Conservation (phyloP, 768 basidiomycete genomes). For the Cystobasidium ongulense region DNA sequence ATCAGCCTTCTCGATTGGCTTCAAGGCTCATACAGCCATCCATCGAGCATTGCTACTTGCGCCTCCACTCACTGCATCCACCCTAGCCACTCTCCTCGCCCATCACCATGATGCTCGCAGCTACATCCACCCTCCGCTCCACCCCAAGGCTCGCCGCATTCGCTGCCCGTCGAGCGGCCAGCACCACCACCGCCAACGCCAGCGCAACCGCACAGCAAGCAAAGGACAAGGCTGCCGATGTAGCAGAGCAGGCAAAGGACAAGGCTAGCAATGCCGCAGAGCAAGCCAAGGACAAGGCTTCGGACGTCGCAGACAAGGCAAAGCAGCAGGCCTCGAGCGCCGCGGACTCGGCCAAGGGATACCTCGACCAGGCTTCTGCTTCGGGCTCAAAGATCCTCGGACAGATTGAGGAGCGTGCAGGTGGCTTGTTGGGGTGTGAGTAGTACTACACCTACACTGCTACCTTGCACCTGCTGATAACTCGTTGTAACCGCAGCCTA, state of each 20-base stretch:
- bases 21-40: too few species aligned
- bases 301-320: constrained; percentile 41
- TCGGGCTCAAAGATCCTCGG: constrained; percentile 31
- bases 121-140: neutral
- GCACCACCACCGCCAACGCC: neutral
- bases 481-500: constrained; percentile 53
- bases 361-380: constrained; percentile 33
- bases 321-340: constrained; percentile 49
- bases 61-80: neutral
- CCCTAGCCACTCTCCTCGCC: neutral
- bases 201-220: neutral
- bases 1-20: too few species aligned
- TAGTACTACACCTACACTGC: neutral
- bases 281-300: constrained; percentile 52
- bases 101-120: neutral
- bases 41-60: neutral
- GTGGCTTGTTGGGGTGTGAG: constrained; percentile 19
- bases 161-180: neutral
- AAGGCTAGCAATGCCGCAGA: constrained; percentile 63
- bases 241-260: constrained; percentile 54
- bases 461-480: constrained; percentile 40
- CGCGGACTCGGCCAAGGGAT: constrained; percentile 21
- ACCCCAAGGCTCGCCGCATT: neutral
- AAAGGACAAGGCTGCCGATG: constrained; percentile 34
- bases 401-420: constrained; percentile 31